These are phyloP conservation scores for Talaromyces sp. DNA, from an alignment of 2,329 filamentous ascomycete species.

Conservation along the genomic window DNA sequence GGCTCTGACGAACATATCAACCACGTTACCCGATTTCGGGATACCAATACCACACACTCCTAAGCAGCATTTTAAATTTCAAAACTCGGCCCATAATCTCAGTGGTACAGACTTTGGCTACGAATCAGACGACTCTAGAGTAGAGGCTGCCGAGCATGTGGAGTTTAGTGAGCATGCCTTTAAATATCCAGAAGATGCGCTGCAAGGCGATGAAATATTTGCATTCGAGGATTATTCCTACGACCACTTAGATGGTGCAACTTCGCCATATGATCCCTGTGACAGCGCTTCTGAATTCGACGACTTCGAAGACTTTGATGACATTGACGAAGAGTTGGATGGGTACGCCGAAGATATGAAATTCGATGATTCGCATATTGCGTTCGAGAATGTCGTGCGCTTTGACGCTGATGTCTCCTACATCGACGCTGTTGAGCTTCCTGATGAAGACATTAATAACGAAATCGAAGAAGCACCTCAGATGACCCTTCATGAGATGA, in stretches of 20 bases:
- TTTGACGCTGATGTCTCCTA: constrained; percentile 35
- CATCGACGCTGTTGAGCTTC: constrained; percentile 28
- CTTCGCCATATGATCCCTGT: constrained; percentile 11
- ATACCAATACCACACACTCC: constrained; percentile 26
- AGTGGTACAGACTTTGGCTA: constrained; percentile 38
- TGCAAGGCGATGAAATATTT: constrained; percentile 17
- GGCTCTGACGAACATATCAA: constrained; percentile 24
- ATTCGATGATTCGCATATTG: constrained; percentile 37
- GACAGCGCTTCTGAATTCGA: constrained; percentile 12
- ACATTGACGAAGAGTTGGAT: constrained; percentile 25
- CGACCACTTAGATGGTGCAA: constrained; percentile 17
- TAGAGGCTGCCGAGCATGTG: constrained; percentile 23
- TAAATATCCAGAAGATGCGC: constrained; percentile 15
- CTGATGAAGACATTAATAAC: constrained; percentile 27
- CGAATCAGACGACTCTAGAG: constrained; percentile 34
- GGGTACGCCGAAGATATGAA: constrained; percentile 29
- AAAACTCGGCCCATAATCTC: constrained; percentile 7
- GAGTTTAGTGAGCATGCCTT: constrained; percentile 15
- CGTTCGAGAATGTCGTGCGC: constrained; percentile 35
- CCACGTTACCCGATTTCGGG: constrained; percentile 22
- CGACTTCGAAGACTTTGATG: constrained; percentile 24
- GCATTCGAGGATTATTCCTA: constrained; percentile 15
- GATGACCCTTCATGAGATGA: constrained; percentile 43
- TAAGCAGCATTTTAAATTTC: constrained; percentile 23
- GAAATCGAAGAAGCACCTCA: constrained; percentile 19